Evolutionary conservation across 2,329 filamentous ascomycete genomes (phyloP).

Genomic region (Anisogramma anomala): DNA sequence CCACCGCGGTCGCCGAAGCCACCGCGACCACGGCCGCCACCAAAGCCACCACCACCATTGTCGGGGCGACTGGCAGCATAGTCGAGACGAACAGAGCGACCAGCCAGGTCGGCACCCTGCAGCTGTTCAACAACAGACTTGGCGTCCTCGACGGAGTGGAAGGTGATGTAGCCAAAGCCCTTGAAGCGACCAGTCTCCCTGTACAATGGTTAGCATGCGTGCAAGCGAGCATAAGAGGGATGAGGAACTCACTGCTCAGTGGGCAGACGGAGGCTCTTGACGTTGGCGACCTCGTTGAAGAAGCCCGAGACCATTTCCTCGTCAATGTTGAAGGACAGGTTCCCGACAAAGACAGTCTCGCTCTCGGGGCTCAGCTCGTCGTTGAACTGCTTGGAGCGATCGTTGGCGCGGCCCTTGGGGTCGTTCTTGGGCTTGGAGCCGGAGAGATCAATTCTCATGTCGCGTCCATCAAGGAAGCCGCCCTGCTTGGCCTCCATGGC

Average conservation of each 20-base stretch:
- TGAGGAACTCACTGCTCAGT: constrained; percentile 56
- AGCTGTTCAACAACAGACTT: constrained; percentile 56
- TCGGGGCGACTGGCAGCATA: constrained; percentile 53
- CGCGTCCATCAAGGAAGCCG: constrained; percentile 25
- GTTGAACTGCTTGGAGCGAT: constrained; percentile 60
- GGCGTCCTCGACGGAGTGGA: constrained; percentile 71
- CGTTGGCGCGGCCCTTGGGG: constrained; percentile 41
- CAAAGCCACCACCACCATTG: constrained; percentile 40
- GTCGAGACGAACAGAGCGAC: constrained; percentile 72
- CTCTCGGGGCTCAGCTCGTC: constrained; percentile 69
- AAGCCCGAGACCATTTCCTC: constrained; percentile 64
- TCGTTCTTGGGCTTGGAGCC: constrained; percentile 20
- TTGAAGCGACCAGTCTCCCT: constrained; percentile 74
- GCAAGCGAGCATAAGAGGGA: neutral
- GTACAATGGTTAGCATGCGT: constrained; percentile 20
- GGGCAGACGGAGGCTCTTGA: constrained; percentile 74
- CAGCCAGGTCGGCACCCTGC: constrained; percentile 52
- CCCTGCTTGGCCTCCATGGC: constrained; percentile 30
- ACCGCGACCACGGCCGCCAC: constrained; percentile 35
- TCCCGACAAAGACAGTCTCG: constrained; percentile 84
- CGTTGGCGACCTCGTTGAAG: constrained; percentile 59
- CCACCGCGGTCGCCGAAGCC: constrained; percentile 32
- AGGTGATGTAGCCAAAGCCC: constrained; percentile 88
- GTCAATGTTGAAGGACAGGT: constrained; percentile 73
- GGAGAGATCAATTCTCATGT: constrained; percentile 30